A percentile compares a stretch with the other conserved stretches of the same genome.
phyloP scores from a whole-genome alignment of 345 rosid genomes.

The Salix udensis region DNA sequence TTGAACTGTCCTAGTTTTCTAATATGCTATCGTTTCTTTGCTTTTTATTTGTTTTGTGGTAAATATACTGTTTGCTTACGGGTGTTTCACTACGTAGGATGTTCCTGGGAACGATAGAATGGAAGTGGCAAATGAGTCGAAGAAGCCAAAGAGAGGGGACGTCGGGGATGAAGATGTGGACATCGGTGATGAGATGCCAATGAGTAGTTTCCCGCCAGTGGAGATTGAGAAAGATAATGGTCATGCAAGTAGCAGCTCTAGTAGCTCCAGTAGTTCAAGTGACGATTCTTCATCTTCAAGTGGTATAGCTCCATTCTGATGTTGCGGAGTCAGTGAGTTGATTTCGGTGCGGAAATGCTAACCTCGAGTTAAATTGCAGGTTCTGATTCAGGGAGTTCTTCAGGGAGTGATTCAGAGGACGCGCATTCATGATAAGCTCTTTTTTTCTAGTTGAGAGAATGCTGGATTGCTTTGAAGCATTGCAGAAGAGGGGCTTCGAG shows the following conservation, averaged over 20 bases:
- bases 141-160: conserved; percentile 73
- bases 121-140: conserved; percentile 44
- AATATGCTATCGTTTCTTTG: not conserved
- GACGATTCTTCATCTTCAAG: conserved; percentile 69
- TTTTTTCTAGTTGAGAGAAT: not conserved
- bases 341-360: not conserved
- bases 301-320: conserved; percentile 29
- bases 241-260: conserved; percentile 41
- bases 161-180: conserved; percentile 79
- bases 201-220: conserved; percentile 71
- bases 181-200: conserved; percentile 83
- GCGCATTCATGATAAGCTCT: conserved; percentile 21
- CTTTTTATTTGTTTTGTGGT: not conserved
- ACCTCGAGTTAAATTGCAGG: conserved; percentile 17
- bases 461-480: not conserved
- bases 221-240: conserved; percentile 77
- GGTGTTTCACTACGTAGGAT: conserved; percentile 21
- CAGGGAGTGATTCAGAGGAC: conserved; percentile 38
- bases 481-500: not conserved
- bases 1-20: not conserved
- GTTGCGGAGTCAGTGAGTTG: not conserved
- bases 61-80: not conserved
- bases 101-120: conserved; percentile 24
- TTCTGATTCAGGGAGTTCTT: conserved; percentile 37
- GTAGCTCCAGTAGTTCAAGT: conserved; percentile 49